phyloP scores from a whole-genome alignment of 139 green algal species.

The Chlamydomonas sphaeroides region DNA sequence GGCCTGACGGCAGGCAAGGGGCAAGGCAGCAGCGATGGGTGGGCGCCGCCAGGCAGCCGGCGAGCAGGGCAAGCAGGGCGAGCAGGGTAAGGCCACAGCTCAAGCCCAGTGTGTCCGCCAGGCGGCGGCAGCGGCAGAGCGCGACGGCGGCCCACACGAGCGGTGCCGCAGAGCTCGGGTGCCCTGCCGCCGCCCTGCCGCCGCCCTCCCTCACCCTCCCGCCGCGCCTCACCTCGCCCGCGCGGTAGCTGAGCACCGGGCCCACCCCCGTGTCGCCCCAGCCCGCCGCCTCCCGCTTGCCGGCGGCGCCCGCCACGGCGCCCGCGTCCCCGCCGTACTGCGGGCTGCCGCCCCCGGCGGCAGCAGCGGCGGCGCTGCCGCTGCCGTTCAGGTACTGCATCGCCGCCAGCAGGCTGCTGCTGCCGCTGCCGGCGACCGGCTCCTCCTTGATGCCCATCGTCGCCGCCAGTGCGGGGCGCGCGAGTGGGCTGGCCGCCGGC shows the following conservation, averaged over 20 bases:
- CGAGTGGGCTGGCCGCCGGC: not conserved
- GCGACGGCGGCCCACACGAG: not conserved
- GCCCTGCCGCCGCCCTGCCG: no score
- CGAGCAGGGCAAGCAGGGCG: not conserved
- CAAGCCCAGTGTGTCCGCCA: no score
- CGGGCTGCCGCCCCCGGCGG: not conserved
- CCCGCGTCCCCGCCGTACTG: not conserved
- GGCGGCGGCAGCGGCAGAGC: no score
- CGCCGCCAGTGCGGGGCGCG: no score
- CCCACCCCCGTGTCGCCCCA: not conserved
- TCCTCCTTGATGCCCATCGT: no score
- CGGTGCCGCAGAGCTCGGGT: no score
- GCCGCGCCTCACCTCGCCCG: not conserved
- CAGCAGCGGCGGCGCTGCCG: not conserved
- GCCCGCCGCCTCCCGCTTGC: not conserved
- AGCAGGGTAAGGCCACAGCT: not conserved
- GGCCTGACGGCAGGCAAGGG: slow-evolving; percentile 4
- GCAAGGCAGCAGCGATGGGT: no score
- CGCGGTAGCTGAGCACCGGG: slow-evolving; percentile 6
- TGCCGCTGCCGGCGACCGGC: not conserved
- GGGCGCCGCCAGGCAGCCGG: no score
- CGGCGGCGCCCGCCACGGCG: not conserved
- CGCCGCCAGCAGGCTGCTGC: slow-evolving; percentile 4
- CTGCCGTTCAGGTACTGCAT: slow-evolving; percentile 32
- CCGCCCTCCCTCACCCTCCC: no score